Percentiles rank a stretch among this genome's conserved stretches.
These are phyloP conservation scores for Boletus rubroflammeus DNA, from an alignment of 768 basidiomycete species.

Conservation along the genomic window DNA sequence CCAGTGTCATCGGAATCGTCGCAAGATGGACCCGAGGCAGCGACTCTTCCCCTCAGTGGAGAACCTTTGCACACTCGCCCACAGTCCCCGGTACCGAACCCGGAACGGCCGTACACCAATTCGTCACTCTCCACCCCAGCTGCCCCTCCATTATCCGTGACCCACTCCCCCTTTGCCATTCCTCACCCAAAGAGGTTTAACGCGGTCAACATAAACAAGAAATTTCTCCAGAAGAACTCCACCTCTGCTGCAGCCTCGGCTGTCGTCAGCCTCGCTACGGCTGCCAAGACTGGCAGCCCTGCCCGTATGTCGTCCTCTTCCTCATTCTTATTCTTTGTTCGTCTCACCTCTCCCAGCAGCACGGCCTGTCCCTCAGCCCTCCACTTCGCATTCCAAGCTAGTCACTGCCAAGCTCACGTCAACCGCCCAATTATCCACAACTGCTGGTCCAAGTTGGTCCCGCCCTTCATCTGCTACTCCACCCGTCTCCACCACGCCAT, in stretches of 20 bases:
- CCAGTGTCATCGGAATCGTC: slow-evolving; percentile 42
- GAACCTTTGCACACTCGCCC: slow-evolving; percentile 9
- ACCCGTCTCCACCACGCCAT: slow-evolving; percentile 50
- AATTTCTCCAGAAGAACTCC: slow-evolving; percentile 89
- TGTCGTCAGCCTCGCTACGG: slow-evolving; percentile 37
- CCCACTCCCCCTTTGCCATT: slow-evolving; percentile 25
- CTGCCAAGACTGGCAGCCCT: slow-evolving; percentile 49
- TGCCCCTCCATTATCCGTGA: slow-evolving; percentile 3
- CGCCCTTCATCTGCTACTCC: slow-evolving; percentile 73
- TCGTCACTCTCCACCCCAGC: slow-evolving; percentile 10
- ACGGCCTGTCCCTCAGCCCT: slow-evolving; percentile 52
- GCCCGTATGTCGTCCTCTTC: slow-evolving; percentile 43
- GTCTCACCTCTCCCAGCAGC: slow-evolving; percentile 37
- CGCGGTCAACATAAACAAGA: slow-evolving; percentile 92
- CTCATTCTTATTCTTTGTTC: neutral
- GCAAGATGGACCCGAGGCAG: slow-evolving; percentile 23
- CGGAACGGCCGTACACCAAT: slow-evolving; percentile 8
- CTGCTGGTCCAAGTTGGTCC: slow-evolving; percentile 70
- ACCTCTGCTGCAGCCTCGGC: slow-evolving; percentile 46
- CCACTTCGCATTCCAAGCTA: slow-evolving; percentile 69
- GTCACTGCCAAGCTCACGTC: slow-evolving; percentile 86
- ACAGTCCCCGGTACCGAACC: slow-evolving; percentile 16
- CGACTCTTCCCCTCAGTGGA: slow-evolving; percentile 4
- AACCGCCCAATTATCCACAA: slow-evolving; percentile 51
- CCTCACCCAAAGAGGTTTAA: slow-evolving; percentile 82